Base-by-base conservation (phyloP, 73 alveolate species). In the Loxodes magnus region DNA sequence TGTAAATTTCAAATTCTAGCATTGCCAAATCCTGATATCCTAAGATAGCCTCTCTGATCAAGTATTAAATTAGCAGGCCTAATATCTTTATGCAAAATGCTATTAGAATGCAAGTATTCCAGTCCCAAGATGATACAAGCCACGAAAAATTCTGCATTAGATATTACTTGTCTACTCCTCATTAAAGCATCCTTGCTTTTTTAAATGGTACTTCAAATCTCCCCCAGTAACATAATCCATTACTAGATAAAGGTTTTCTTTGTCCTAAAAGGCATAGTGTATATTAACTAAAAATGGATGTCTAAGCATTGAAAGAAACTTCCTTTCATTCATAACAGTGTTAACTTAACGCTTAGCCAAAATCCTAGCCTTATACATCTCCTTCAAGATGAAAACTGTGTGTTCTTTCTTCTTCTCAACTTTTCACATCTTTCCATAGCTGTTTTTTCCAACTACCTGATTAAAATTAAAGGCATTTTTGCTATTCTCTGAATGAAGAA, bases 31-130 rank as follows among this genome's bases (percentile, higher is more conserved):
- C 10, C 41, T 9, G 41, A 9, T 7, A 31, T 31, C 12, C 10
- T 7, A 7, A 31, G 12, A 10, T 31, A 31, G 10, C 41, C 41
- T 31, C 12, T 9, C 7, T 7, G 10, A 10, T 31, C 41, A 25
- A 65, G 6, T 43, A 56, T 33, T 5, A 65, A 56, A 14, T 65
- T 65, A 2, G 51, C 72, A 4, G 79, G 79, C 29, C 56, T 56
- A 27, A 65, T n/a, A 52, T 65, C 79, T 38, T 64, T 38, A 28
- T 65, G 77, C 3, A 64, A 30, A 15, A 56, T 31, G 7, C 43
- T 24, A n/a, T 5, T 4, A 19, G 4, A 14, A 14, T 43, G 58
- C 6, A 43, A 43, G 58, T 43, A 14, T 43, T 43, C 58, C 35
- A 43, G 5, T 17, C 58, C 58, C 4, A 4, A 4, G 12, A 43